Conservation (phyloP, 371 early-diverging fungal species). For the Dichotomocladium elegans region DNA sequence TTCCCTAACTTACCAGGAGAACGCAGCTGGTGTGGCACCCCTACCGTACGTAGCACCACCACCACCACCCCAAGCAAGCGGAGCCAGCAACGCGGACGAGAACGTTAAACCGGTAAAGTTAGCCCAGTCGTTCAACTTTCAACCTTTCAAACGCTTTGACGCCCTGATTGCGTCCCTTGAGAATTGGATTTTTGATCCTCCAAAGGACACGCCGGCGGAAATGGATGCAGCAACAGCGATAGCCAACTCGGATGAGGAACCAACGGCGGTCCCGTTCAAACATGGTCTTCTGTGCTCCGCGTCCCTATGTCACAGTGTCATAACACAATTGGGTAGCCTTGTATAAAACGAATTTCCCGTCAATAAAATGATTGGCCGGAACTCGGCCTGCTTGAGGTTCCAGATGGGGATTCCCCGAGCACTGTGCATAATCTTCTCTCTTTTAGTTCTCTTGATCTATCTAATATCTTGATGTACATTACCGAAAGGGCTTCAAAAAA, state of each 20-base stretch:
- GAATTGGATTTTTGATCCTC: conserved; percentile 27
- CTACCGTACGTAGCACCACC: too few species aligned
- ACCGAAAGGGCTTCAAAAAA: neutral
- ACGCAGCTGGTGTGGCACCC: too few species aligned
- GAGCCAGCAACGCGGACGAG: neutral
- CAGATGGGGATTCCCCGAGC: too few species aligned
- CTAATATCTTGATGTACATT: too few species aligned
- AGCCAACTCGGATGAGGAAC: conserved; percentile 20
- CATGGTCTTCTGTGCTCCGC: conserved; percentile 48
- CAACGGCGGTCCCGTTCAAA: conserved; percentile 41
- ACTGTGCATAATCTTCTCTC: too few species aligned
- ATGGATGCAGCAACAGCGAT: too few species aligned
- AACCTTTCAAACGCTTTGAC: conserved; percentile 29
- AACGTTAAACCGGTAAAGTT: conserved; percentile 22
- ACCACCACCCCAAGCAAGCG: neutral
- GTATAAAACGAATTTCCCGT: neutral
- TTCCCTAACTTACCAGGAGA: conserved; percentile 9
- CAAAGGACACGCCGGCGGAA: conserved; percentile 5
- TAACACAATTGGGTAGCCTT: conserved; percentile 6
- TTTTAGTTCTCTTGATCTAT: too few species aligned
- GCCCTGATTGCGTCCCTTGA: conserved; percentile 23
- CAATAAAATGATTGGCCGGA: neutral
- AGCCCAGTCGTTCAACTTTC: conserved; percentile 33
- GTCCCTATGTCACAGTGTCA: conserved; percentile 23
- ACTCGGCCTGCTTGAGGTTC: neutral